Conservation (phyloP, 2,329 filamentous ascomycete species). For the Penicillium sumatraense region DNA sequence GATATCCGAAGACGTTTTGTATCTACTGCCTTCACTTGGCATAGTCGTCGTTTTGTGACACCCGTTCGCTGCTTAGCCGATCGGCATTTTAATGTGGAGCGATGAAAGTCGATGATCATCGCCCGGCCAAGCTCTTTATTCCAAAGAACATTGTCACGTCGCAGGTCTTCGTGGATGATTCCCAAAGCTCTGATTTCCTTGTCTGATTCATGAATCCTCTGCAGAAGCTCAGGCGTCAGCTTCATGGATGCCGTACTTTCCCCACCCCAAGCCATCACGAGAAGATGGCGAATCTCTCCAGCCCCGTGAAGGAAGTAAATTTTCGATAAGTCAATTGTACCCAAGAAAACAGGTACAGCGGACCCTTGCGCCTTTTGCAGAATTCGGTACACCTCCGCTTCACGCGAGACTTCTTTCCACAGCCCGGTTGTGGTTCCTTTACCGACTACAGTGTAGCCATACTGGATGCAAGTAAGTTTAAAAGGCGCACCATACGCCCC, state of each 20-base stretch:
- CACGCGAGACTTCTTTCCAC: not conserved
- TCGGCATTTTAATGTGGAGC: not conserved
- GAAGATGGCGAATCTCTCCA: not conserved
- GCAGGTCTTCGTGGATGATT: not conserved
- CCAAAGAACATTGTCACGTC: not conserved
- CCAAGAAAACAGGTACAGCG: not conserved
- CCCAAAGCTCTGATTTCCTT: not conserved
- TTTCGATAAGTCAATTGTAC: not conserved
- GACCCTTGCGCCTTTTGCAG: not conserved
- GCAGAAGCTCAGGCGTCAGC: not conserved
- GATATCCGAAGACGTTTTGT: too few species aligned
- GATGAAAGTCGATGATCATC: not conserved
- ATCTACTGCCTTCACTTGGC: too few species aligned
- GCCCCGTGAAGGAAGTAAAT: not conserved
- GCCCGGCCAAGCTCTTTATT: not conserved
- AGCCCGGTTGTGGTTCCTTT: not conserved
- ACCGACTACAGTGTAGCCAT: not conserved
- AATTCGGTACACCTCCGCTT: not conserved
- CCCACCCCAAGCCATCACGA: not conserved
- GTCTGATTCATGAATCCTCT: not conserved
- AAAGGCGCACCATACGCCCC: not conserved
- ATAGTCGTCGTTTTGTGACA: too few species aligned
- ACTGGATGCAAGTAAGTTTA: not conserved
- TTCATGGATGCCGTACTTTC: not conserved
- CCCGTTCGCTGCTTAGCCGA: too few species aligned